Base-by-base conservation (phyloP, 345 rosid species). In the Arabis alpina region DNA sequence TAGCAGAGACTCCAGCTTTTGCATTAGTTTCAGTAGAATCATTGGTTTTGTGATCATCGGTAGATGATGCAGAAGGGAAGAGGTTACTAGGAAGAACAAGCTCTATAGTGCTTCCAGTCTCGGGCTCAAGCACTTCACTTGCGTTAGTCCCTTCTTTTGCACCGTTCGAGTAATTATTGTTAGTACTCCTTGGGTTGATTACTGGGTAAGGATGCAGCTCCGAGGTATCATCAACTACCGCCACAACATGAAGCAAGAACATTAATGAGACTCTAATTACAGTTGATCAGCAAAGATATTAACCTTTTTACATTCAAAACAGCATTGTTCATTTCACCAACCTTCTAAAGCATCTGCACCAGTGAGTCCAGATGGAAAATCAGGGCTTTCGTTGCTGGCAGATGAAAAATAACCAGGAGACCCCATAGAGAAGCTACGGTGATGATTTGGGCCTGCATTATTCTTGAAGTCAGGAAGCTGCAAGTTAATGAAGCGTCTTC, bases 401-500 rank as follows among this genome's bases (percentile, higher is more conserved):
- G 77, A 58, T 27, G 83, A 66, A 48, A 78, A 59, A 54, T 80
- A 48, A 30, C 74, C 70, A 47, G 92, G 83, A 64, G 90, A 72
- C 24, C 93, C 92, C 70, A 90, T 81, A 50, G 98, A 91, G 12
- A 82, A 76, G 79, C 94, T 84, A 66, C 85, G 83, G 15, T 85
- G 92, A 54, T 86, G 88, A 76, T 76, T 85, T 27, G 74, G 84
- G 57, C 71, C 48, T 64, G 52, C 32, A 16, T 75, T 81, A 60
- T 85, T 84, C 76, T 80, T 83, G 64, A 85, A 73, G 32, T 88
- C 92, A 13, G 98, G 96, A 54, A 89, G 90, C 78, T 89, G 97
- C 79, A 94, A 79, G 74, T 82, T 89, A 74, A 88, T 61, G 61
- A 94, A 52, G 74, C 90, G 86, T 75, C 89, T 85, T 59, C 96